Base-by-base conservation (phyloP, 164 flowering plant species). In the Pachysandra terminalis region DNA sequence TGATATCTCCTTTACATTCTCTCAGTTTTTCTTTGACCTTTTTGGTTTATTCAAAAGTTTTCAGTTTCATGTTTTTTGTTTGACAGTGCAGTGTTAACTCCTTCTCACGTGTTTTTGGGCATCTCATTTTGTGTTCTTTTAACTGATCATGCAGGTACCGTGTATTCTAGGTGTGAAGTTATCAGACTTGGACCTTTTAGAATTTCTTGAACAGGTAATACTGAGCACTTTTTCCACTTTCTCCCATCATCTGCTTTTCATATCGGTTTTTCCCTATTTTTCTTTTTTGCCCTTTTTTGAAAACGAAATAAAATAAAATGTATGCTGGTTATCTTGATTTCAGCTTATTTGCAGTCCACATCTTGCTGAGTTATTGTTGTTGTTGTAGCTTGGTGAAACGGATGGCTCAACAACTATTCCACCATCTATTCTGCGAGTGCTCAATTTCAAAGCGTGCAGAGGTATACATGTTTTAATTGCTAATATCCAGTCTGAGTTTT, bases 351-450 rank as follows among this genome's bases (percentile, higher is more conserved):
- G 37, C 37, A 32, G 7, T 32, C 37, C 7, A 3, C 37, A 32
- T 32, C 37, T 32, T 32, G 37, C 3, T 32, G 37, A 3, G 37
- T 32, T 32, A 32, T 32, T 32, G 3, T 7, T 32, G 37, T 32
- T 32, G 37, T 32, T 32, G 37, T 61, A 96, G 99, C 98, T 96
- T 74, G 85, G 85, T 68, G 99, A 90, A 59, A 93, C 99, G 19
- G 98, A 91, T 72, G 99, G 99, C 69, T 88, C 98, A 68, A 87
- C 98, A 65, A 82, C 83, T 25, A 82, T 88, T 48, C 99, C 99
- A 35, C 95, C 96, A 59, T 76, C 98, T 54, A 90, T 96, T 72
- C 75, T 81, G 70, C 90, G 92, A 48, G 74, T 96, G 63, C 95
- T 96, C 17, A 93, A 93, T 78, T 81, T 53, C 41, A 96, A 96